Conservation (phyloP, 106 monocot genomes). For the Allium cepa region DNA sequence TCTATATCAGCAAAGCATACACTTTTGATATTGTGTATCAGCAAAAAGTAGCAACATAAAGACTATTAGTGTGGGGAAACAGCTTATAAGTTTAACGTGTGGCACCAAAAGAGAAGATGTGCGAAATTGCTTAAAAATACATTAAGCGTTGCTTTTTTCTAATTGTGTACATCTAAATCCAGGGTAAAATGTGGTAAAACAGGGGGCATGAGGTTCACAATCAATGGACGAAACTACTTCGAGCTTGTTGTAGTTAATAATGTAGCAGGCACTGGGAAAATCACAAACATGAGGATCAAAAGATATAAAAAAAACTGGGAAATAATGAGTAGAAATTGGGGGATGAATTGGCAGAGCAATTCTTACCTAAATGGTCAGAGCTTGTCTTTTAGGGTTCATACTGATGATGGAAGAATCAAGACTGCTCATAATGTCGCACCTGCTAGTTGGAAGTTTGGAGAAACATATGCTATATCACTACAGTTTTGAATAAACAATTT, state of each 20-base stretch:
- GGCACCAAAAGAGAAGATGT: no score
- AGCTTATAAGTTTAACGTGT: no score
- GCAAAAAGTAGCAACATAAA: no score
- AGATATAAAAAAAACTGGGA: conserved; percentile 38
- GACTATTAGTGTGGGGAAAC: no score
- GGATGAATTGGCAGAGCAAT: conserved; percentile 47
- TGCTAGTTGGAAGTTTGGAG: conserved; percentile 44
- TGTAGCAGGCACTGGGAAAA: conserved; percentile 39
- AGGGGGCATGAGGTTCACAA: conserved; percentile 51
- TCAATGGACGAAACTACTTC: conserved; percentile 56
- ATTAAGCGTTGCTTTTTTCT: no score
- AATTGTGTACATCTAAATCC: not conserved
- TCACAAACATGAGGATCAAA: conserved; percentile 40
- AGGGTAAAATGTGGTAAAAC: conserved; percentile 37
- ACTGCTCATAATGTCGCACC: conserved; percentile 39
- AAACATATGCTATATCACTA: conserved; percentile 25
- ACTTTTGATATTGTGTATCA: no score
- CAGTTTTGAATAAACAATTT: conserved; percentile 14
- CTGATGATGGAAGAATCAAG: conserved; percentile 28
- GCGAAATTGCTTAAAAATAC: no score
- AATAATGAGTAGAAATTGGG: conserved; percentile 71
- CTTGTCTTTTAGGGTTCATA: conserved; percentile 56
- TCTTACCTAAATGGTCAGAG: conserved; percentile 34
- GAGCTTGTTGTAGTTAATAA: conserved; percentile 43
- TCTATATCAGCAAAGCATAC: no score